phyloP scores from a whole-genome alignment of 2,329 filamentous ascomycete species.

The Exophiala oligosperma region DNA sequence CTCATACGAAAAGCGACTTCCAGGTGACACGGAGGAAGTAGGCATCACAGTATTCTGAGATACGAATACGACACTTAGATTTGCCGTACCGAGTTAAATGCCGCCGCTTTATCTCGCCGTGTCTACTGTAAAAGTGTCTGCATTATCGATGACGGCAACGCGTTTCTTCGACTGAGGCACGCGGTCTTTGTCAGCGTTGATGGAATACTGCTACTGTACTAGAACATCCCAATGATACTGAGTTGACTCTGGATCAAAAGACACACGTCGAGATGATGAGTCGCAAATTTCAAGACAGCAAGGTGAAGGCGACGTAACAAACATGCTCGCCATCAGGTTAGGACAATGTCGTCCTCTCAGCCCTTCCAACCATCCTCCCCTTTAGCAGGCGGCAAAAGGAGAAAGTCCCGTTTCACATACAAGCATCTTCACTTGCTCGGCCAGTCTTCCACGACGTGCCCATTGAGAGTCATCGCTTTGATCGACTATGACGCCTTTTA shows the following conservation, averaged over 20 bases:
- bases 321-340: not conserved
- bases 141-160: constrained; percentile 1
- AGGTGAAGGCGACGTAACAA: not conserved
- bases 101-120: not conserved
- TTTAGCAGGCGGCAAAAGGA: constrained; percentile 31
- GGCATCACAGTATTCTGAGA: too few species aligned
- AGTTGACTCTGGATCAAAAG: not conserved
- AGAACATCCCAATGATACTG: not conserved
- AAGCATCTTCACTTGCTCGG: constrained; percentile 77
- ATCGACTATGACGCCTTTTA: constrained; percentile 98
- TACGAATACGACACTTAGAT: too few species aligned
- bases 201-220: too few species aligned
- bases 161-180: not conserved
- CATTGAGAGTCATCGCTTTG: constrained; percentile 83
- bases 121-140: not conserved
- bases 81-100: too few species aligned
- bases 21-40: too few species aligned
- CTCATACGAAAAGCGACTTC: too few species aligned
- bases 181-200: not conserved
- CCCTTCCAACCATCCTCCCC: constrained; percentile 50
- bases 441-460: constrained; percentile 68
- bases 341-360: constrained; percentile 49
- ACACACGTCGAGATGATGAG: too few species aligned
- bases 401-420: constrained; percentile 74
- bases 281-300: not conserved